Evolutionary conservation across 2,329 filamentous ascomycete species (phyloP), one percentile per base, ranked within the genome.

Genomic region (Apiospora malaysiana): DNA sequence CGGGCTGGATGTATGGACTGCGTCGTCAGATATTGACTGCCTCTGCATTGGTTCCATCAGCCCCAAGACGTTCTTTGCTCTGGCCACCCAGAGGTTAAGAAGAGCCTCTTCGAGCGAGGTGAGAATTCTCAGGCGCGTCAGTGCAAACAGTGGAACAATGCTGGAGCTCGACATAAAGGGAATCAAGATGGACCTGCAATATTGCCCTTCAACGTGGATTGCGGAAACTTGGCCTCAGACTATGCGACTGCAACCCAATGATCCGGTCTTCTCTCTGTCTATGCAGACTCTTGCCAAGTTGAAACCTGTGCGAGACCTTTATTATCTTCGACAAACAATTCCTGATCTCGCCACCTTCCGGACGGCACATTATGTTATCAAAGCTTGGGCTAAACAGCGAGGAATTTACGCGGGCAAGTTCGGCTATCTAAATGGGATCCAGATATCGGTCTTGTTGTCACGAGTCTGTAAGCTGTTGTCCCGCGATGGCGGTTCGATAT

Each of bases 351-450:
- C 84, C 1, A 82, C 85, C 12, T 93, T 92, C 77, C 85, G 86
- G 8, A 75, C 86, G 9, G 89, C 89, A 0, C 88, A 91, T 75
- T 85, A 88, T 1, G 83, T 87, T 70, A 85, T 93, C 76, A 90
- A 88, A 75, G 81, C 85, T 1, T 93, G 91, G 91, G 89, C 91
- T 1, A 84, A 85, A 70, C 81, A 84, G 14, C 85, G 88, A 8
- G 91, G 91, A 0, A 83, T 93, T 21, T 93, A 92, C 77, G 86
- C 89, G 0, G 85, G 89, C 1, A 88, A 85, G 66, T 92, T 92
- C 74, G 91, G 91, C 0, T 91, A 89, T 72, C 82, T 93, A 0
- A 87, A 89, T 7, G 90, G 90, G 4, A 88, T 92, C 25, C 90
- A 92, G 74, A 87, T 93, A 69, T 86, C 88, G 0, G 79, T 92